Conservation (phyloP, 192 early-diverging fungal species). For the Podila minutissima region DNA sequence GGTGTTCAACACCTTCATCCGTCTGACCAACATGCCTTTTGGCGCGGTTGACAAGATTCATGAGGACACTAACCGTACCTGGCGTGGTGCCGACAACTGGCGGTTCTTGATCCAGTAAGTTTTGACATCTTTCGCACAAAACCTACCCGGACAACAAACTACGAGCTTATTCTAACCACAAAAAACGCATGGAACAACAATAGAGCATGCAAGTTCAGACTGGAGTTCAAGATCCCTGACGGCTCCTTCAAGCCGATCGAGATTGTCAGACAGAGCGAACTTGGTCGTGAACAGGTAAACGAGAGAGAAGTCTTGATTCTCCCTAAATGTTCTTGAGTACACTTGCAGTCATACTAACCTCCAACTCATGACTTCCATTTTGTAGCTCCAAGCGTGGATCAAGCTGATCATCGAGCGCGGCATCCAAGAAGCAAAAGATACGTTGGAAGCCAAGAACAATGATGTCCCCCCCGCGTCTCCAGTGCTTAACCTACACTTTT, state of each 20-base stretch:
- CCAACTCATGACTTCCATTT: no score
- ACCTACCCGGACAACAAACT: background rate
- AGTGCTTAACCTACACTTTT: conserved; percentile 17
- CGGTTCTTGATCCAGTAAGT: conserved; percentile 67
- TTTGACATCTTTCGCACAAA: background rate
- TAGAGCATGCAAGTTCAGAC: conserved; percentile 68
- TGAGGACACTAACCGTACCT: conserved; percentile 60
- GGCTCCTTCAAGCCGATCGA: conserved; percentile 57
- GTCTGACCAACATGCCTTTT: conserved; percentile 63
- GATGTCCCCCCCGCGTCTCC: background rate
- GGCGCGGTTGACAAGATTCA: conserved; percentile 68
- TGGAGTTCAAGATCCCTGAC: conserved; percentile 56
- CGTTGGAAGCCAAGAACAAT: conserved; percentile 14
- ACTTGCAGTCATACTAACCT: no score
- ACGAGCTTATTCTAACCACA: background rate
- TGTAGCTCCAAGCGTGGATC: conserved; percentile 27
- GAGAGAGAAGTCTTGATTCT: background rate
- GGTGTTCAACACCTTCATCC: conserved; percentile 61
- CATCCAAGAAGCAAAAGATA: conserved; percentile 39
- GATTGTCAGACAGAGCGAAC: conserved; percentile 57
- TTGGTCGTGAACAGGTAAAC: conserved; percentile 53
- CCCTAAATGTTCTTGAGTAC: background rate
- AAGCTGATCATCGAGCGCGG: conserved; percentile 31
- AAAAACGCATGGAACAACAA: background rate
- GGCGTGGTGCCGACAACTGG: conserved; percentile 66